Evolutionary conservation across 2,329 filamentous ascomycete genomes (phyloP).

Genomic region (Aspergillus fumigatiaffinis): DNA sequence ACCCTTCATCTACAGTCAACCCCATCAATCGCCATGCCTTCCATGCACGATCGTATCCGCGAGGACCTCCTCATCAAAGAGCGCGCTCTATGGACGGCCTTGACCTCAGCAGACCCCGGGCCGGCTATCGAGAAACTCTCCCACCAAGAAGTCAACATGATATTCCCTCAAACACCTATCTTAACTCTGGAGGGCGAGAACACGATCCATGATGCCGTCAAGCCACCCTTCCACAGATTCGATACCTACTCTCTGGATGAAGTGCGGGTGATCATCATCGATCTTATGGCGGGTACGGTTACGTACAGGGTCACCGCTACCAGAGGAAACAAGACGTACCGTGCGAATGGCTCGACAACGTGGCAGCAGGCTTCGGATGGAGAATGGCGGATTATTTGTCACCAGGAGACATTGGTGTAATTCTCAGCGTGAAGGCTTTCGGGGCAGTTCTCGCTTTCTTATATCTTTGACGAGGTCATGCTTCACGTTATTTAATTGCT

Average conservation of each 20-base stretch:
- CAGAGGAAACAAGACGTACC: constrained; percentile 23
- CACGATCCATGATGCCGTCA: constrained; percentile 21
- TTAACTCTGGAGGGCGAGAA: constrained; percentile 29
- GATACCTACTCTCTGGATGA: constrained; percentile 29
- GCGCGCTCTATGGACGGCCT: constrained; percentile 34
- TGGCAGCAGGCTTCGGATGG: constrained; percentile 38
- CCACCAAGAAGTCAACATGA: constrained; percentile 27
- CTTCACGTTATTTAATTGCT: background rate
- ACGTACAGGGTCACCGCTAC: constrained; percentile 31
- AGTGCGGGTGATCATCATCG: constrained; percentile 31
- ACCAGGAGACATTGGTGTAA: constrained; percentile 32
- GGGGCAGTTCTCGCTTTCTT: background rate
- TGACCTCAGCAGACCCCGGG: constrained; percentile 34
- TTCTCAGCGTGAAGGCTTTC: background rate
- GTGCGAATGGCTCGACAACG: constrained; percentile 29
- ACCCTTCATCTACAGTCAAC: background rate
- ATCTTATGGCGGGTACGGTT: constrained; percentile 34
- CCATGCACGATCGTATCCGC: constrained; percentile 36
- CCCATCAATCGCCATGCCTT: constrained; percentile 22
- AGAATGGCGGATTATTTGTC: constrained; percentile 34
- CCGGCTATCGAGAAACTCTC: constrained; percentile 32
- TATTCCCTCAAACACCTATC: constrained; percentile 32
- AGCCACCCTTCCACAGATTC: constrained; percentile 34
- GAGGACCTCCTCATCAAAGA: constrained; percentile 33
- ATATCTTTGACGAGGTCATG: background rate